Base-by-base conservation (phyloP, 2,329 filamentous ascomycete genomes). In the Fusarium nygamai region DNA sequence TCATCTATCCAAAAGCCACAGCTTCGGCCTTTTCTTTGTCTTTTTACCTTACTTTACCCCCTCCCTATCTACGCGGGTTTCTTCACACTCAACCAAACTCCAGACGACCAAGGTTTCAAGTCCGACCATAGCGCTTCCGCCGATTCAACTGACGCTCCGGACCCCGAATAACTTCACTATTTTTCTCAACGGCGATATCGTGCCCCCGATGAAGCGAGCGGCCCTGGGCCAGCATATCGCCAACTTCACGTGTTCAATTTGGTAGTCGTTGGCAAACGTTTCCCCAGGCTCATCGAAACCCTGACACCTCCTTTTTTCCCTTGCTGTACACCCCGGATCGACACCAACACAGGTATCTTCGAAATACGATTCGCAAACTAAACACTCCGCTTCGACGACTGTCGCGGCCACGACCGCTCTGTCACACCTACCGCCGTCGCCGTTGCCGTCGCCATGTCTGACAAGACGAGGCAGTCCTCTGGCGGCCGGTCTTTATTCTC, bases 381-480 rank as follows among this genome's bases (percentile, higher is more conserved):
- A 67, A 67, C 17, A 43, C n/a, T 53, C 54, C 54, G 61, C 50
- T 61, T 68, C 71, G 58, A 72, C 60, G 47, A 69, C 57, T 46
- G 62, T 72, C 67, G 74, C 72, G 74, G 76, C 64, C 61, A 69
- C 70, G 70, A 70, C 76, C 63, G 70, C 72, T 57, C 65, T 69
- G 60, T 67, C 72, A 62, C 67, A 61, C 46, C 67, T 60, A 65
- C 64, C 56, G 73, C 50, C n/a, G 24, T 36, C 50, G 50, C 70
- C 69, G 51, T 73, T 71, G 78, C 69, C 69, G 58, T 73, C 73
- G 78, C 76, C 79, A 90, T 90, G 90, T 88, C 92, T 86, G 92
- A 94, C 86, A 94, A 95, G 86, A 88, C 92, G 79, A 91, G 93
- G 84, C 93, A 96, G 87, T 94, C 93, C 75, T 95, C 94, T 64